Conservation (phyloP, 805 yeast species). For the Kodamaea fukazawae region DNA sequence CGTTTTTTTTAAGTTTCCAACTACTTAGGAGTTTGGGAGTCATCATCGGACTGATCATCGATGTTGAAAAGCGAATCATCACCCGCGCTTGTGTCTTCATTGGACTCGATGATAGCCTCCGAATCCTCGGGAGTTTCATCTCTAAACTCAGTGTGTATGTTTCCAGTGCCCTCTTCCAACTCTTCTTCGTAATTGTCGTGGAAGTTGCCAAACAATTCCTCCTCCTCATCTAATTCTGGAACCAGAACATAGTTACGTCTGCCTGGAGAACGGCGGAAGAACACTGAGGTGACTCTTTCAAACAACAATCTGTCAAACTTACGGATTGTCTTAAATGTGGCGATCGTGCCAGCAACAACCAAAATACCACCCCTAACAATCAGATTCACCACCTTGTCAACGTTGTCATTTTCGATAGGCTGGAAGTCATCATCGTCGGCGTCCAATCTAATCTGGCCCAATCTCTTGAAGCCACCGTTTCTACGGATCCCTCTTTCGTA, state of each 20-base stretch:
- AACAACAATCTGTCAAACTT: constrained; percentile 33
- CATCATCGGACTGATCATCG: constrained; percentile 20
- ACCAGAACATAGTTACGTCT: constrained; percentile 40
- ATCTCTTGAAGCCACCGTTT: constrained; percentile 70
- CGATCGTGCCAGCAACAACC: constrained; percentile 40
- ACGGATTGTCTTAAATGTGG: constrained; percentile 31
- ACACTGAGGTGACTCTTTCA: constrained; percentile 26
- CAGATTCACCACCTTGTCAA: constrained; percentile 57
- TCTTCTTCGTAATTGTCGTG: constrained; percentile 42
- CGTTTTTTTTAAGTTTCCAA: background rate
- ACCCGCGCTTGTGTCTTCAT: constrained; percentile 9
- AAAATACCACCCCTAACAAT: constrained; percentile 59
- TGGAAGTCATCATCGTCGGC: constrained; percentile 58
- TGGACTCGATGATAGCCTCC: constrained; percentile 5
- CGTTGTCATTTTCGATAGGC: constrained; percentile 60
- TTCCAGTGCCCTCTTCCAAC: constrained; percentile 26
- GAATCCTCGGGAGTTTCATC: constrained; percentile 21
- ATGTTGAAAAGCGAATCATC: constrained; percentile 31
- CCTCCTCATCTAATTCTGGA: constrained; percentile 38
- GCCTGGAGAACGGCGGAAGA: constrained; percentile 39
- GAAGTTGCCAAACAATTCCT: constrained; percentile 41
- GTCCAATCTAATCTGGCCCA: constrained; percentile 85
- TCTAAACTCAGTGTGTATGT: constrained; percentile 14
- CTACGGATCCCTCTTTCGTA: constrained; percentile 79
- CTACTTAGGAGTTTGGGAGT: constrained; percentile 3